A percentile compares a stretch with the other conserved stretches of the same genome.
These are phyloP conservation scores for Metschnikowia colocasiae DNA, from an alignment of 805 yeast species.

Conservation along the genomic window DNA sequence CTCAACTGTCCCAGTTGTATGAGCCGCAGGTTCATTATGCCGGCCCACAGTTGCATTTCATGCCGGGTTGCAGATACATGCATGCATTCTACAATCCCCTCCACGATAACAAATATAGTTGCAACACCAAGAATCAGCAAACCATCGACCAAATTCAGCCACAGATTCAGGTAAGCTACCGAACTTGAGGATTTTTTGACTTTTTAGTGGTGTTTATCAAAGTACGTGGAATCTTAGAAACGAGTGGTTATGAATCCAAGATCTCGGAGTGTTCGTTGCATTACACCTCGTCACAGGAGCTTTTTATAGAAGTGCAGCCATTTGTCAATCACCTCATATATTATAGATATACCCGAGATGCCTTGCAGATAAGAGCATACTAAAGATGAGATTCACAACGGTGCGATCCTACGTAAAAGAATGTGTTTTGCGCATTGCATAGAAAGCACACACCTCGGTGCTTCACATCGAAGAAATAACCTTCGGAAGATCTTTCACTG, in stretches of 20 bases:
- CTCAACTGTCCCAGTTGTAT: background rate
- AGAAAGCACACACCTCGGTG: background rate
- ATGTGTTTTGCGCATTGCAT: background rate
- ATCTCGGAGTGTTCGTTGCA: background rate
- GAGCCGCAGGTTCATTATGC: background rate
- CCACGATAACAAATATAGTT: background rate
- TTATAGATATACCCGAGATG: background rate
- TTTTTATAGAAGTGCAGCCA: background rate
- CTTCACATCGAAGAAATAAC: background rate
- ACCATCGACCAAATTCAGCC: background rate
- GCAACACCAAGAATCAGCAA: background rate
- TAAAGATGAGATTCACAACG: background rate
- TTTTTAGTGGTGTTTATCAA: background rate
- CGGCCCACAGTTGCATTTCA: slow-evolving; percentile 2
- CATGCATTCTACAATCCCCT: background rate
- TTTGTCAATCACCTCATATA: background rate
- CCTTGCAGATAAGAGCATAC: background rate
- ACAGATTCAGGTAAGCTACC: background rate
- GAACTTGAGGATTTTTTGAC: background rate
- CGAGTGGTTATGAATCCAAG: no score
- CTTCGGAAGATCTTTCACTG: background rate
- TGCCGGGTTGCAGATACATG: slow-evolving; percentile 3
- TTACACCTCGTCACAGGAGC: background rate
- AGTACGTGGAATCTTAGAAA: background rate
- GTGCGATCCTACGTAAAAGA: background rate